These are phyloP conservation scores for Paramecium primaurelia DNA, from an alignment of 73 alveolate species.

Conservation along the genomic window DNA sequence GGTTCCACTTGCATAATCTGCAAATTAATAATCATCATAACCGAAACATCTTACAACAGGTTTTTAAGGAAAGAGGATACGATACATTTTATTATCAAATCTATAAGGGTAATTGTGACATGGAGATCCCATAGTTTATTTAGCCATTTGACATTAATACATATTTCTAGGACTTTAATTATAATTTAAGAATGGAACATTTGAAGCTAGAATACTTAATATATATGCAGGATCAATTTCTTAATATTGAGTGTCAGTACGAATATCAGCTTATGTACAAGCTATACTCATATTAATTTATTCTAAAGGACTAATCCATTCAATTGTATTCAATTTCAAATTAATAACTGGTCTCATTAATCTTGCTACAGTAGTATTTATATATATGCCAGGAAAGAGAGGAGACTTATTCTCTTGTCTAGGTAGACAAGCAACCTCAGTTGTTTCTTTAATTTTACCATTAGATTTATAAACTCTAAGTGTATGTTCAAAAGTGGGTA, in stretches of 20 bases:
- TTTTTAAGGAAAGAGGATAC: conserved; percentile 87
- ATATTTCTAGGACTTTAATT: conserved; percentile 98
- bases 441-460: conserved; percentile 59
- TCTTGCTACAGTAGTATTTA: conserved; percentile 94
- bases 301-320: conserved; percentile 98
- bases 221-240: conserved; percentile 93
- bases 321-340: conserved; percentile 83
- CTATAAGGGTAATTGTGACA: conserved; percentile 95
- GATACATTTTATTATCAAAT: conserved; percentile 91
- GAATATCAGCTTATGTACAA: conserved; percentile 91
- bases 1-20: conserved; percentile 98
- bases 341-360: conserved; percentile 96
- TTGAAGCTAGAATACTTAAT: conserved; percentile 95
- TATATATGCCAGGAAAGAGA: conserved; percentile 95
- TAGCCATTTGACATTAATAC: conserved; percentile 99
- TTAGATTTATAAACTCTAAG: conserved; percentile 49
- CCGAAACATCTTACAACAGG: conserved; percentile 91
- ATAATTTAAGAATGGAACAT: conserved; percentile 97
- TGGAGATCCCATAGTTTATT: conserved; percentile 99
- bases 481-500: conserved; percentile 20
- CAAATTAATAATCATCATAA: conserved; percentile 89
- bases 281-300: conserved; percentile 96
- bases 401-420: conserved; percentile 73
- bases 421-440: conserved; percentile 63
- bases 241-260: conserved; percentile 90